Evolutionary conservation across 2,329 filamentous ascomycete genomes (phyloP), one percentile per base, ranked within the genome.

Genomic region (Scorias spongiosa): DNA sequence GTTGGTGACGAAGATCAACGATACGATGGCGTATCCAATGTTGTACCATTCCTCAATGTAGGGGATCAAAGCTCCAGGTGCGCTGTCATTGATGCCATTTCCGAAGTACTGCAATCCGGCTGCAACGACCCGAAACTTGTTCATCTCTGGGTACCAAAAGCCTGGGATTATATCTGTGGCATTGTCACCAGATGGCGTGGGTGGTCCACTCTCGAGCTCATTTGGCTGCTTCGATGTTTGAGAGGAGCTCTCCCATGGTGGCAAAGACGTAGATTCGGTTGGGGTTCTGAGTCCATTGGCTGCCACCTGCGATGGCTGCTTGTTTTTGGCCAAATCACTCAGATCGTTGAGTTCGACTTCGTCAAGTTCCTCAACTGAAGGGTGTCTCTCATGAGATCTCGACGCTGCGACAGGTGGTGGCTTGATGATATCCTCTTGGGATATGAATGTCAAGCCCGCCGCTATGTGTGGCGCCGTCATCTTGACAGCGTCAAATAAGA

Each of bases 1-100:
- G 52, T 84, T 84, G 39, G 80, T 75, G 28, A 91, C 74, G 65
- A 91, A 93, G 55, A 93, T 84, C 32, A 89, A 67, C 2, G 85
- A 89, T 2, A 91, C 82, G 8, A 85, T 63, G 2, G 78, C 81
- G 58, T 91, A 89, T 37, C 80, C 80, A 44, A 91, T 84, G 46
- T 70, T 51, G 56, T 89, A 93, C 54, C 82, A 75, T 59, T 65
- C 69, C 58, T 89, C 82, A 61, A 93, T 82, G 56, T 86, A 86
- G 0, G 85, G 84, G 51, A 93, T 83, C 45, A 91, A 57, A 10
- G 84, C 83, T 56, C 85, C 85, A 1, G 84, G 76, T 0, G 81
- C 66, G 52, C 49, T 49, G 42, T 93, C 86, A 51, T 76, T 84
- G 46, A 91, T 63, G 0, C 84, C 86, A 53, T 80, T 79, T 2